These are phyloP conservation scores for Leccinum holopus DNA, from an alignment of 1,284 basidiomycete species.

Conservation along the genomic window DNA sequence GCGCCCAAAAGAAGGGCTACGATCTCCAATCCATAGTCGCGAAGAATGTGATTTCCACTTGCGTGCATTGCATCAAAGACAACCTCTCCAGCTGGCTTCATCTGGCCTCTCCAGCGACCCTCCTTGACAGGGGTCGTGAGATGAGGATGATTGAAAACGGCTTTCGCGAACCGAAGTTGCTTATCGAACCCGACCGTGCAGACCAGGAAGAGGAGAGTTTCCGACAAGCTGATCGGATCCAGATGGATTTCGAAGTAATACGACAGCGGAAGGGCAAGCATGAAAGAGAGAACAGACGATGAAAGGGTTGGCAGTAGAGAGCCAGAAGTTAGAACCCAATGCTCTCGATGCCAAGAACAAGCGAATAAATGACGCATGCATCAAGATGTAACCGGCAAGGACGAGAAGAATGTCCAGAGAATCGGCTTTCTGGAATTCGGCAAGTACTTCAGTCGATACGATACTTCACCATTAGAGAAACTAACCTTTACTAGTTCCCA, in stretches of 20 bases:
- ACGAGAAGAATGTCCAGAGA: conserved; percentile 96
- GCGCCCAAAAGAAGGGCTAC: conserved; percentile 90
- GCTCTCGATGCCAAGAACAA: conserved; percentile 85
- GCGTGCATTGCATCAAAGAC: conserved; percentile 81
- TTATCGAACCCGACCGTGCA: conserved; percentile 99
- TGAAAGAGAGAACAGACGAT: conserved; percentile 84
- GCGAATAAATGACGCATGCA: conserved; percentile 95
- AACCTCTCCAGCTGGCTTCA: conserved; percentile 81
- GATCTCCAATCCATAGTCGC: conserved; percentile 93
- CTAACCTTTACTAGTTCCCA: conserved; percentile 82
- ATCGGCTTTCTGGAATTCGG: conserved; percentile 73
- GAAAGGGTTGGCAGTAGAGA: conserved; percentile 81
- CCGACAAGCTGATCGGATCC: conserved; percentile 90
- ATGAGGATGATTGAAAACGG: conserved; percentile 88
- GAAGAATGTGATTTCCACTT: conserved; percentile 81
- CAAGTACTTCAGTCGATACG: conserved; percentile 9
- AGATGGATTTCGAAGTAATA: conserved; percentile 84
- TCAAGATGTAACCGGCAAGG: conserved; percentile 91
- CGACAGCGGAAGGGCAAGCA: conserved; percentile 84
- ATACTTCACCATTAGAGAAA: conserved; percentile 5
- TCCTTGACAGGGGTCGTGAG: conserved; percentile 54
- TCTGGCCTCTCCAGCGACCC: conserved; percentile 43
- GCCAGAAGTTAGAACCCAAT: conserved; percentile 88
- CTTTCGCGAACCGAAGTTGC: conserved; percentile 87
- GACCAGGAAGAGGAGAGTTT: conserved; percentile 96